phyloP scores from a whole-genome alignment of 768 basidiomycete species.

The Russula compacta region DNA sequence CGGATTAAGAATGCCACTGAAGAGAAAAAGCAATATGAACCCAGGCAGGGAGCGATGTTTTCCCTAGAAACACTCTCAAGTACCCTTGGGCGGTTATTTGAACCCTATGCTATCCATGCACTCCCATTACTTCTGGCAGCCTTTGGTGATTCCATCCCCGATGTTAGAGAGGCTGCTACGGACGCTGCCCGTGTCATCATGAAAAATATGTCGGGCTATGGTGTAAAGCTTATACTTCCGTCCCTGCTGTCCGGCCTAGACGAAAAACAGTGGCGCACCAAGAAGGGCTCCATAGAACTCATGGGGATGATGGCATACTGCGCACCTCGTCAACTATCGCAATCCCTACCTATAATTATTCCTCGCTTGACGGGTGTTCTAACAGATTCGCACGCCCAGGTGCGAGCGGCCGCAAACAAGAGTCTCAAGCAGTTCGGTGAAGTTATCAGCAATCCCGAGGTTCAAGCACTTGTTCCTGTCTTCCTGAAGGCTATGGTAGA shows the following conservation, averaged over 20 bases:
- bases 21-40: slow-evolving; percentile 82
- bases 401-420: slow-evolving; percentile 85
- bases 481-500: slow-evolving; percentile 94
- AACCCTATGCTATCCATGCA: slow-evolving; percentile 82
- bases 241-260: slow-evolving; percentile 84
- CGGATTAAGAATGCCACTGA: slow-evolving; percentile 69
- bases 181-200: slow-evolving; percentile 92
- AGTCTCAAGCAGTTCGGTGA: slow-evolving; percentile 97
- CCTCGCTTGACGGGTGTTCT: slow-evolving; percentile 91
- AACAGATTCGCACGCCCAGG: slow-evolving; percentile 97
- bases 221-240: slow-evolving; percentile 91
- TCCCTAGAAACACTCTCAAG: slow-evolving; percentile 86
- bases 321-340: slow-evolving; percentile 87
- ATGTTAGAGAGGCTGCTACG: slow-evolving; percentile 89
- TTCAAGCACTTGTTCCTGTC: slow-evolving; percentile 79
- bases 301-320: slow-evolving; percentile 99
- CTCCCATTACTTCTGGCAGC: slow-evolving; percentile 74
- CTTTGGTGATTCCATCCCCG: slow-evolving; percentile 79
- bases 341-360: slow-evolving; percentile 93
- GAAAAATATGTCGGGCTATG: slow-evolving; percentile 90
- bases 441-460: slow-evolving; percentile 96
- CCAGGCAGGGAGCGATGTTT: slow-evolving; percentile 91
- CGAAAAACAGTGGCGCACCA: slow-evolving; percentile 97
- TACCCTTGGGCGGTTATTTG: slow-evolving; percentile 83
- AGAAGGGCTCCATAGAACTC: slow-evolving; percentile 94